Percentiles rank a stretch among this genome's conserved stretches.
Evolutionary conservation across 169 alveolate genomes (phyloP).

Genomic region (Blepharisma undulans): DNA sequence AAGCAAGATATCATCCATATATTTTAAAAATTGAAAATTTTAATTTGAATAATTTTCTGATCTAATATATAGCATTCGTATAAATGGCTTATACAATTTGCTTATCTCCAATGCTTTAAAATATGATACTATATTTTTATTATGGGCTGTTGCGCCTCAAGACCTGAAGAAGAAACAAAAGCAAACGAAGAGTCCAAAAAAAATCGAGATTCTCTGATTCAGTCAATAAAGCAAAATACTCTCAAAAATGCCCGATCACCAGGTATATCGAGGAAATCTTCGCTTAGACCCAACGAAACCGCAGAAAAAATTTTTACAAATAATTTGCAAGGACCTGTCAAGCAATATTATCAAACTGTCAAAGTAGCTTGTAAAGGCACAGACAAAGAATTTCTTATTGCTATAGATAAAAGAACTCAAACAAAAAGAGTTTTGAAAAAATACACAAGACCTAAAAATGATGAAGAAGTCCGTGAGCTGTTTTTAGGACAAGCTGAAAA

Average conservation of each 20-base stretch:
- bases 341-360: background rate
- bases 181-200: background rate
- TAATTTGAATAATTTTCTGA: background rate
- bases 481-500: background rate
- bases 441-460: background rate
- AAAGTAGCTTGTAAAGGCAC: background rate
- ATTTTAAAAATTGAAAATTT: background rate
- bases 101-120: background rate
- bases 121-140: background rate
- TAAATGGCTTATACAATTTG: background rate
- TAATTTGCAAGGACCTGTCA: background rate
- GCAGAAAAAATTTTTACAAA: background rate
- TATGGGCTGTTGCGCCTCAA: background rate
- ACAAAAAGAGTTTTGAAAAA: background rate
- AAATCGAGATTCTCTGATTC: background rate
- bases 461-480: background rate
- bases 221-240: background rate
- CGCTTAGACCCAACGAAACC: background rate
- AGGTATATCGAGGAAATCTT: background rate
- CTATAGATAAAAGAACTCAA: background rate
- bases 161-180: background rate
- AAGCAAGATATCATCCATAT: background rate
- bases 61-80: background rate
- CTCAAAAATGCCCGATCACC: background rate
- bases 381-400: background rate